Conservation (phyloP, 2,329 filamentous ascomycete genomes). For the Xenoacremonium recifei region DNA sequence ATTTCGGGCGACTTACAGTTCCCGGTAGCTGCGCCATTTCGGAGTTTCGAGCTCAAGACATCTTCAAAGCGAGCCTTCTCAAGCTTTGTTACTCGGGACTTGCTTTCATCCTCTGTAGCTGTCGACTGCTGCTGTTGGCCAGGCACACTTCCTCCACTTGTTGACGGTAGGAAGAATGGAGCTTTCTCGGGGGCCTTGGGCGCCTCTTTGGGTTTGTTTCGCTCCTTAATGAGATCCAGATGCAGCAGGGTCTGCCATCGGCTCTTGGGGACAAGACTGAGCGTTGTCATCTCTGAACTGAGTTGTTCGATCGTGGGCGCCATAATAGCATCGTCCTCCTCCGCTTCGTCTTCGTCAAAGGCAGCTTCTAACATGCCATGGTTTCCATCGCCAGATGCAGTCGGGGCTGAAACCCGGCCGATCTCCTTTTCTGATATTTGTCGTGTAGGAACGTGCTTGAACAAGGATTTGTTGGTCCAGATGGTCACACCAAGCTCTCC, state of each 20-base stretch:
- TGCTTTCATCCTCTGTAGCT: slow-evolving; percentile 41
- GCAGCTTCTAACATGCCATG: slow-evolving; percentile 74
- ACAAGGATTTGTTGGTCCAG: slow-evolving; percentile 93
- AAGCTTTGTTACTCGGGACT: slow-evolving; percentile 68
- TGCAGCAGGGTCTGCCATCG: slow-evolving; percentile 94
- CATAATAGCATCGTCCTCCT: slow-evolving; percentile 53
- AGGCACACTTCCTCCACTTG: slow-evolving; percentile 46
- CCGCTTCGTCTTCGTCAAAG: slow-evolving; percentile 57
- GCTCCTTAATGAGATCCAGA: slow-evolving; percentile 85
- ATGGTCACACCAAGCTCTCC: slow-evolving; percentile 85
- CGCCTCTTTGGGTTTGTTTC: slow-evolving; percentile 90
- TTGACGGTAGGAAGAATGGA: slow-evolving; percentile 86
- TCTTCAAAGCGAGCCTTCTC: slow-evolving; percentile 58
- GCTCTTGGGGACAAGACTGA: slow-evolving; percentile 85
- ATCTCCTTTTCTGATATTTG: slow-evolving; percentile 81
- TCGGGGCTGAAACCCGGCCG: slow-evolving; percentile 63
- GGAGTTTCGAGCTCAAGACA: slow-evolving; percentile 57
- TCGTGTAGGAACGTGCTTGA: slow-evolving; percentile 81
- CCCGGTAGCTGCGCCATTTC: slow-evolving; percentile 49
- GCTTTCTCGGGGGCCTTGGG: slow-evolving; percentile 92
- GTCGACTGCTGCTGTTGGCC: slow-evolving; percentile 29
- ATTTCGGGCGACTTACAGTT: slow-evolving; percentile 54
- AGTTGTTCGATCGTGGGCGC: slow-evolving; percentile 71
- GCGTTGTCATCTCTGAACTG: slow-evolving; percentile 76
- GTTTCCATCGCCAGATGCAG: slow-evolving; percentile 79